Evolutionary conservation across 352 stramenopile genomes (phyloP), one percentile per base, ranked within the genome.

Genomic region (Phytophthora pseudosyringae): DNA sequence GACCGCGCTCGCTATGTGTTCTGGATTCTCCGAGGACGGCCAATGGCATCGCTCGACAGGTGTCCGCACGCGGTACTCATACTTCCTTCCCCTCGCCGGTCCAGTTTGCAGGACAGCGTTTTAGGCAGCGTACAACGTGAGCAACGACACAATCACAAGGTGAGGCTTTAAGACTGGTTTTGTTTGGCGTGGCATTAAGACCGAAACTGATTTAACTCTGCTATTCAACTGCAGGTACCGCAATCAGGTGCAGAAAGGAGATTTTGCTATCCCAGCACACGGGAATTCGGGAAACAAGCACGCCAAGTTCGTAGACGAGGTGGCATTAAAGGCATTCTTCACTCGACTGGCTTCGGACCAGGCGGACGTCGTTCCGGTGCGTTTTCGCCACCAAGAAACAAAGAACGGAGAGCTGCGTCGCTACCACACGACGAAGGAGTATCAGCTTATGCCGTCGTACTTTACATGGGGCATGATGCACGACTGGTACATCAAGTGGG

Each of bases 401-500:
- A 38, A 43, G 10, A 40, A 51, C 28, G 46, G 46, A 3, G 8
- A 21, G 10, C 10, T 58, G 3, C n/a, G 11, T 12, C 47, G 28
- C 0, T 40, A 54, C 9, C 9, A 9, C 38, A 64, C 45, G 2
- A 46, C 29, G 1, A 64, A 64, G 13, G 25, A 59, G 32, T 48
- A 59, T 29, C 43, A 43, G n/a, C 16, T 65, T 10, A 16, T 59
- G 2, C 47, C 57, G 6, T 26, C 9, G 4, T 53, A 58, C 31
- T 59, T 45, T n/a, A 59, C 57, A 2, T 58, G 46, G 46, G 16
- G 2, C 8, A 50, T 46, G 44, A 45, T 57, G 56, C 46, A 15
- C 16, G 45, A 36, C n/a, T 52, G 46, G 25, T 57, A 64, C 35
- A n/a, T 64, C 8, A 28, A 58, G 28, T 51, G 57, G 57, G 57